Conservation (phyloP, 352 stramenopile species). For the Globisporangium lucens region DNA sequence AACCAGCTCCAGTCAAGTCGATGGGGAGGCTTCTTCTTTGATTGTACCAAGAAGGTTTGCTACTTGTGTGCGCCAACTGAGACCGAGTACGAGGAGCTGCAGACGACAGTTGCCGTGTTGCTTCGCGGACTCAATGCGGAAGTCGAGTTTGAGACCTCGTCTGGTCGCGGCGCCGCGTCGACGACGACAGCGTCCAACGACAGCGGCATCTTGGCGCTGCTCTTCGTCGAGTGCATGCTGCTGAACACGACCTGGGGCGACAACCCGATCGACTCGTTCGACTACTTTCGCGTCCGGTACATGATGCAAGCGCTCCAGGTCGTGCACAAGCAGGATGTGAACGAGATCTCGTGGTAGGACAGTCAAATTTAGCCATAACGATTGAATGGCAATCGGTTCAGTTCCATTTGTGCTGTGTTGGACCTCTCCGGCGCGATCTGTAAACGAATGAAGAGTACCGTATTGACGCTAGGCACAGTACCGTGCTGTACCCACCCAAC, state of each 20-base stretch:
- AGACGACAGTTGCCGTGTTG: neutral
- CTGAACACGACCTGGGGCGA: constrained; percentile 13
- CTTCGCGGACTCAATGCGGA: neutral
- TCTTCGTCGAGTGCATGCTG: constrained; percentile 15
- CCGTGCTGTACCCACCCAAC: neutral
- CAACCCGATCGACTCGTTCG: constrained; percentile 10
- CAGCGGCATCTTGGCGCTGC: constrained; percentile 15
- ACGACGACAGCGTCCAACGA: neutral
- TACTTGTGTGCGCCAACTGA: constrained; percentile 4
- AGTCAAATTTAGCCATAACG: too few species aligned
- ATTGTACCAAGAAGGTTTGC: constrained; percentile 8
- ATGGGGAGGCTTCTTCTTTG: constrained; percentile 12
- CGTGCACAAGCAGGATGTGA: constrained; percentile 10
- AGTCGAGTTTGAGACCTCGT: constrained; percentile 1
- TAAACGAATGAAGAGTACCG: neutral
- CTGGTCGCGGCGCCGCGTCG: neutral
- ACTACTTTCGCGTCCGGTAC: constrained; percentile 16
- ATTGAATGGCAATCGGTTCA: too few species aligned
- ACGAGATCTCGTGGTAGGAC: constrained; percentile 1
- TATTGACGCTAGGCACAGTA: too few species aligned
- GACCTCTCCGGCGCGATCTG: neutral
- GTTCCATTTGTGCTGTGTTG: neutral
- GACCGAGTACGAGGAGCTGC: neutral
- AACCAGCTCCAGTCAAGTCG: constrained; percentile 4
- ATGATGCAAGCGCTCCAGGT: constrained; percentile 14